Evolutionary conservation across 2,329 filamentous ascomycete species (phyloP), one percentile per base, ranked within the genome.

Genomic region (Emmonsiellopsis sp.): DNA sequence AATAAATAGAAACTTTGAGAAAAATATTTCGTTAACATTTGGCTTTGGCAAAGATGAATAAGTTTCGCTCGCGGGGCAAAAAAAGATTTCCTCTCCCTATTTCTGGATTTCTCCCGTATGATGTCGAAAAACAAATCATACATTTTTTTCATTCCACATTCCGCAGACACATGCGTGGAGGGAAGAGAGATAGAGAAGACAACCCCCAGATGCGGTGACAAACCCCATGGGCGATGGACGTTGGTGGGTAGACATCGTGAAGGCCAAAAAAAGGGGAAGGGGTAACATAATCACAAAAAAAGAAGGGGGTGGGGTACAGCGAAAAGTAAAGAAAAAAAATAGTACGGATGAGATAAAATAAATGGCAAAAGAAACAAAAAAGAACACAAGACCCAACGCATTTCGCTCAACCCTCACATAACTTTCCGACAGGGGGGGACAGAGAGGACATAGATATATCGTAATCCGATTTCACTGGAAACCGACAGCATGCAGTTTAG

Each of bases 401-500:
- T 13, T 48, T 55, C 49, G 48, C 48, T 55, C 53, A 52, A 51
- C 40, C n/a, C 30, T 35, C 35, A 35, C n/a, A 48, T 16, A 15
- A 35, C 34, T 40, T 30, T 47, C 49, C 30, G 50, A 56, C 45
- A 54, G 41, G 34, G 45, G 45, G 51, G 55, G 35, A 15, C 41
- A 49, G 43, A 51, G 32, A 37, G 41, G 45, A 48, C 44, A 48
- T 47, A 38, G 40, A 46, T 54, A 54, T 47, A 57, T 50, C 51
- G 41, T 55, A 54, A 56, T 42, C 54, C 53, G 52, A 56, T 31
- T 58, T 54, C 55, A 56, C 57, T 57, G 58, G 43, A 44, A 50
- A 51, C 38, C 54, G 41, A 52, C 35, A 20, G 41, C 44, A 54
- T n/a, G 2, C 43, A 31, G 20, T 30, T 30, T 1, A 43, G 30